A percentile compares a stretch with the other conserved stretches of the same genome.
phyloP scores from a whole-genome alignment of 192 early-diverging fungal genomes.

The Bifiguratus adelaidae region DNA sequence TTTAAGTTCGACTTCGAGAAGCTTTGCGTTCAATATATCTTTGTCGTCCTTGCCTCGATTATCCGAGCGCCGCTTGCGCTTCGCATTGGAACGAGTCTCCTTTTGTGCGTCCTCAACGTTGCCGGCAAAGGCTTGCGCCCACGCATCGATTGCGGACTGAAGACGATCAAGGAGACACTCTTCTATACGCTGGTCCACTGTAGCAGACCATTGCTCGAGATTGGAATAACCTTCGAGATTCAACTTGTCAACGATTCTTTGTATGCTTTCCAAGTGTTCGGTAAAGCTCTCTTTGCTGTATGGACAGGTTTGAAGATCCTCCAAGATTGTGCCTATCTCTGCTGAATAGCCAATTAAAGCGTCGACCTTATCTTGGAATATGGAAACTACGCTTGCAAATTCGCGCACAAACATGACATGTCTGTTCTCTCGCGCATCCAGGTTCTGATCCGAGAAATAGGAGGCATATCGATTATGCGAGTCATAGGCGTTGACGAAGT shows the following conservation, averaged over 20 bases:
- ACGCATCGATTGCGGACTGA: slow-evolving; percentile 62
- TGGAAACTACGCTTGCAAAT: slow-evolving; percentile 77
- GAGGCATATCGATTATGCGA: slow-evolving; percentile 24
- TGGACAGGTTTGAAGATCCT: slow-evolving; percentile 72
- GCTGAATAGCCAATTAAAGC: slow-evolving; percentile 71
- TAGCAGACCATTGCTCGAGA: slow-evolving; percentile 78
- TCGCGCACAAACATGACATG: slow-evolving; percentile 92
- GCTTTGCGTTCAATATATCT: slow-evolving; percentile 10
- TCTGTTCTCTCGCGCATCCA: slow-evolving; percentile 68
- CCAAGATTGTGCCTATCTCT: slow-evolving; percentile 69
- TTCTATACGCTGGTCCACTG: slow-evolving; percentile 76
- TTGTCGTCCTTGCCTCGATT: slow-evolving; percentile 20
- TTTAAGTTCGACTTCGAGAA: slow-evolving; percentile 54
- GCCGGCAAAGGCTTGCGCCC: slow-evolving; percentile 56
- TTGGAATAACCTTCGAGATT: slow-evolving; percentile 95
- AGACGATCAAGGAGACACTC: slow-evolving; percentile 62
- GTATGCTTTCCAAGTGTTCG: slow-evolving; percentile 68
- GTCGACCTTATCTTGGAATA: slow-evolving; percentile 96
- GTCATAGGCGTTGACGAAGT: slow-evolving; percentile 75
- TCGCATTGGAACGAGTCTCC: slow-evolving; percentile 26
- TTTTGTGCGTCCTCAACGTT: slow-evolving; percentile 29
- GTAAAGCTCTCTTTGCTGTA: slow-evolving; percentile 62
- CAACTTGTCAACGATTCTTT: slow-evolving; percentile 83
- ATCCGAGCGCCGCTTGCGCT: slow-evolving; percentile 25
- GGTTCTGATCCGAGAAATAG: slow-evolving; percentile 25